A percentile compares a stretch with the other conserved stretches of the same genome.
These are phyloP conservation scores for Cymbopogon citratus DNA, from an alignment of 176 grass and related monocot genomes.

Conservation along the genomic window DNA sequence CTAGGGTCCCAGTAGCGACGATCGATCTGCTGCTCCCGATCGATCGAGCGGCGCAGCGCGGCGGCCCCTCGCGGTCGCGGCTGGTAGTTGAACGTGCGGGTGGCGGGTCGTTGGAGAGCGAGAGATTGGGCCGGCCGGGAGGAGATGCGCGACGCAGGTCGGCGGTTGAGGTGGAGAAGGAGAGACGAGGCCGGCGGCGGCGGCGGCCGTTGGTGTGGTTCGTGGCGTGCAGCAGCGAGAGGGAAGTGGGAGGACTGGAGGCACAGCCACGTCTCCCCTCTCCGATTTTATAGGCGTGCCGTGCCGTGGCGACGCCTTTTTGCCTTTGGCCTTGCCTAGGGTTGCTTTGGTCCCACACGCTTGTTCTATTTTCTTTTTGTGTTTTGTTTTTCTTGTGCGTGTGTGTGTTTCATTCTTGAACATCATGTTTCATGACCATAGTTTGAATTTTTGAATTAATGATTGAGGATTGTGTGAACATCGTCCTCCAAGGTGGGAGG, in stretches of 20 bases:
- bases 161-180: background rate
- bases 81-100: background rate
- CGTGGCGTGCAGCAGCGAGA: background rate
- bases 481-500: no score
- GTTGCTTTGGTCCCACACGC: background rate
- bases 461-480: background rate
- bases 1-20: background rate
- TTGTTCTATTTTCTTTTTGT: background rate
- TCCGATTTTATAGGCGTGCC: slow-evolving; percentile 9
- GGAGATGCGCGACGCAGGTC: background rate
- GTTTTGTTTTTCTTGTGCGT: no score
- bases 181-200: background rate
- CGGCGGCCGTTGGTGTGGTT: no score
- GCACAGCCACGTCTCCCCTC: background rate
- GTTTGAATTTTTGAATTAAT: background rate
- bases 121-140: background rate
- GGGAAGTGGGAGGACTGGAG: no score
- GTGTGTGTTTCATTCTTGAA: no score
- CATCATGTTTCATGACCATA: background rate
- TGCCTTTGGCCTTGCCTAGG: background rate
- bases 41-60: background rate
- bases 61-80: background rate
- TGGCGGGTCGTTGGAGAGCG: background rate
- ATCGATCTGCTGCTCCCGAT: background rate
- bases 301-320: background rate